Evolutionary conservation across 2,329 filamentous ascomycete species (phyloP).

Genomic region (Hypoxylon sp.): DNA sequence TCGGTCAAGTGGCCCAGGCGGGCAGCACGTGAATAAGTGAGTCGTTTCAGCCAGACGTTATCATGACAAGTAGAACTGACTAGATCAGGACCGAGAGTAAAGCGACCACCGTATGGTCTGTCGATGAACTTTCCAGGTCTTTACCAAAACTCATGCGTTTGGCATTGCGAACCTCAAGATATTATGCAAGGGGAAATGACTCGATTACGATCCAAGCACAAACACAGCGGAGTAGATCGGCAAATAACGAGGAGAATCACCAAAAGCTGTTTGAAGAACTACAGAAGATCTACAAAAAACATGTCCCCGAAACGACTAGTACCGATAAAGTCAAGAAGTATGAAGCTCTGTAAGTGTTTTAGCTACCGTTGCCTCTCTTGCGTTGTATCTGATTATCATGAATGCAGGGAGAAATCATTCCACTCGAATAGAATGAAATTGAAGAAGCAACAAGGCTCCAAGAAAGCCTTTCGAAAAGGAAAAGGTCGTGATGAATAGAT

Average conservation of each 20-base stretch:
- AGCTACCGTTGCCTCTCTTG: background rate
- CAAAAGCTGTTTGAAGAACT: slow-evolving; percentile 63
- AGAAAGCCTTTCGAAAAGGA: slow-evolving; percentile 62
- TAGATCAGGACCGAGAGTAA: slow-evolving; percentile 68
- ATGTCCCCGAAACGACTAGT: slow-evolving; percentile 61
- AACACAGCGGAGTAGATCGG: slow-evolving; percentile 62
- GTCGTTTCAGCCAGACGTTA: slow-evolving; percentile 35
- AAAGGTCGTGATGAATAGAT: slow-evolving; percentile 35
- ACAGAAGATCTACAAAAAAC: slow-evolving; percentile 59
- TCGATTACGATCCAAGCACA: slow-evolving; percentile 68
- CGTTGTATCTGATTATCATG: slow-evolving; percentile 29
- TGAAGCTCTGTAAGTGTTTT: slow-evolving; percentile 58
- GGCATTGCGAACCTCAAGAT: slow-evolving; percentile 63
- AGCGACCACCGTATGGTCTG: slow-evolving; percentile 65
- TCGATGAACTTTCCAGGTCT: slow-evolving; percentile 58
- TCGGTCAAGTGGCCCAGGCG: slow-evolving; percentile 70
- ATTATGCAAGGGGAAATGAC: slow-evolving; percentile 65
- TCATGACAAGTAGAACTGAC: slow-evolving; percentile 8
- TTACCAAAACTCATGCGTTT: slow-evolving; percentile 63
- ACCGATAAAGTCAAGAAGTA: slow-evolving; percentile 62
- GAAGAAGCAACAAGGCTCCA: slow-evolving; percentile 63
- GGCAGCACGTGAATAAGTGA: slow-evolving; percentile 73
- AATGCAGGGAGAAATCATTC: slow-evolving; percentile 59
- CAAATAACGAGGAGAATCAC: slow-evolving; percentile 66
- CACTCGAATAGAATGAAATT: slow-evolving; percentile 58